Evolutionary conservation across 2,329 filamentous ascomycete genomes (phyloP), one percentile per base, ranked within the genome.

Genomic region (Colletotrichum sp.): DNA sequence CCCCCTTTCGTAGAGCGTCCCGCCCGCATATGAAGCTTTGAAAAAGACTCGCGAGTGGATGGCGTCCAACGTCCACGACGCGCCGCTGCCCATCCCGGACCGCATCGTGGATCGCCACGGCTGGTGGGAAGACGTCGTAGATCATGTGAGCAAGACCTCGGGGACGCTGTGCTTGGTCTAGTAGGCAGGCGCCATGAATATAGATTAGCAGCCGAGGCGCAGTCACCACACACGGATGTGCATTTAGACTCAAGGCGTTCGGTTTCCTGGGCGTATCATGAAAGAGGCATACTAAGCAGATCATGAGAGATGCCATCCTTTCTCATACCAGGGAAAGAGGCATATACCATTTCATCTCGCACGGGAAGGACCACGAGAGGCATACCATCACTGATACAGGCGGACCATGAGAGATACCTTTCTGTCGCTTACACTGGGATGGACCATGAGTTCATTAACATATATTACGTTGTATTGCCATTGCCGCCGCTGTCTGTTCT

Each of bases 41-140:
- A 69, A 80, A 66, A 78, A 82, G 39, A 84, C 85, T 25, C 84
- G 84, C 81, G 39, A 15, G 27, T 86, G 84, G 85, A 82, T 86
- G 48, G 78, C 82, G 30, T 55, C 58, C 9, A 81, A 83, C 13
- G 75, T 83, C 36, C 22, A 30, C 10, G 66, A 70, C 8, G 58
- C 69, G 70, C 39, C 71, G 7, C 70, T 43, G 43, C 55, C 52
- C 56, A 73, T 82, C 16, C 66, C 79, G 55, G 71, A 78, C 22
- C 70, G 77, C 25, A 79, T 86, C 65, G 74, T 78, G 56, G 74
- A 81, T 39, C 83, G 85, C 64, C 65, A 76, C 36, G 79, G 83
- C 25, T 87, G 85, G 85, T 87, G 85, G 85, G 85, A 87, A 79
- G 71, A 76, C n/a, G 80, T 87, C 71, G 83, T 87, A 22, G 76